Evolutionary conservation across 441 rosid species (phyloP).

Genomic region (Euphorbia celastroides): DNA sequence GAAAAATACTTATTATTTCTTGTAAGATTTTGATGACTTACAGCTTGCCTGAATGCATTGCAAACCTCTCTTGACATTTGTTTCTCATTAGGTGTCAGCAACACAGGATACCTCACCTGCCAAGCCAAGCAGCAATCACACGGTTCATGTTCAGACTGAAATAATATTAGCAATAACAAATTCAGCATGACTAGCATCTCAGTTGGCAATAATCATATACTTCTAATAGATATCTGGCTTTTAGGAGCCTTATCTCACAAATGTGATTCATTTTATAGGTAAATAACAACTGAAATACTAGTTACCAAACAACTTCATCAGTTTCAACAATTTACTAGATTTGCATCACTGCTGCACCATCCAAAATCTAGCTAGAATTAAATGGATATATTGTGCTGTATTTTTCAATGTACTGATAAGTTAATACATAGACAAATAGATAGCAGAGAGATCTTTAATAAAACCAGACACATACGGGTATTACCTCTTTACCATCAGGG

Average conservation of each 20-base stretch:
- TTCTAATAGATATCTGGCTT: background rate
- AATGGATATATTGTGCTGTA: background rate
- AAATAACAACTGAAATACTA: background rate
- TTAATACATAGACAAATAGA: background rate
- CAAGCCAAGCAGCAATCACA: slow-evolving; percentile 20
- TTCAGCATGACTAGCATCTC: too few species aligned
- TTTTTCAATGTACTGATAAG: background rate
- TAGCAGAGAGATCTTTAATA: background rate
- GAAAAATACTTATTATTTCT: background rate
- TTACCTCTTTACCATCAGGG: slow-evolving; percentile 96
- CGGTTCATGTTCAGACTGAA: slow-evolving; percentile 5
- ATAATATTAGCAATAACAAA: background rate
- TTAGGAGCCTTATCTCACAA: background rate
- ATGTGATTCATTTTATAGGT: background rate
- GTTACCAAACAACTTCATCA: background rate
- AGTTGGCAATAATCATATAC: background rate
- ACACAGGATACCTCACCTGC: slow-evolving; percentile 99
- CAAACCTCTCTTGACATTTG: slow-evolving; percentile 99
- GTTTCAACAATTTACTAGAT: background rate
- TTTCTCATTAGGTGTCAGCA: slow-evolving; percentile 95
- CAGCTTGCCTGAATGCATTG: slow-evolving; percentile 95
- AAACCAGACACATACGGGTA: slow-evolving; percentile 1
- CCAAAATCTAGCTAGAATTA: background rate
- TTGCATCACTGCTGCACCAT: background rate
- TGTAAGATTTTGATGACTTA: slow-evolving; percentile 29